Conservation (phyloP, 805 yeast species). For the Candida arabinofermentans region DNA sequence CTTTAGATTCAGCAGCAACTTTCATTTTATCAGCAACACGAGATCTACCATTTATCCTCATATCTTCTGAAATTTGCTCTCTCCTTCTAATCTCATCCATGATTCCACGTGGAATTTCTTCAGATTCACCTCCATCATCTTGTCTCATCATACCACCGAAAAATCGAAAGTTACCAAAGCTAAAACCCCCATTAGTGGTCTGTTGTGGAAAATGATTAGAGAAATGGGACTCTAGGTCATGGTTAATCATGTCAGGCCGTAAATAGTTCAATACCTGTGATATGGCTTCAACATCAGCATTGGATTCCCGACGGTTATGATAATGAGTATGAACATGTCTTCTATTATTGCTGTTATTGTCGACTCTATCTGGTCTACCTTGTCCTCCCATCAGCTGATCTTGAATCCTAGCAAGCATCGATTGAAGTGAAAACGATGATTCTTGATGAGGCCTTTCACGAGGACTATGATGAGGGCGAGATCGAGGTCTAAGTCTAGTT, state of each 20-base stretch:
- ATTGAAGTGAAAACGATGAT: too few relatives aligned
- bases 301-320: too few relatives aligned
- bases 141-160: neutral
- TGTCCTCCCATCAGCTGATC: too few relatives aligned
- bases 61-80: constrained; percentile 28
- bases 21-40: constrained; percentile 20
- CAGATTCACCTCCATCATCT: constrained; percentile 6
- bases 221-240: too few relatives aligned
- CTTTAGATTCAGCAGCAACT: constrained; percentile 10
- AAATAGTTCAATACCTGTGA: neutral
- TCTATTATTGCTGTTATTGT: too few relatives aligned
- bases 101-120: constrained; percentile 24
- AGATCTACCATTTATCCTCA: constrained; percentile 18
- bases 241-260: neutral
- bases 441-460: too few relatives aligned
- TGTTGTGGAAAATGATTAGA: neutral
- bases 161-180: neutral
- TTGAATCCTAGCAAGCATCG: too few relatives aligned
- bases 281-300: neutral
- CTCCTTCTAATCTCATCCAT: constrained; percentile 26
- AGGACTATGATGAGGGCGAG: too few relatives aligned
- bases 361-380: too few relatives aligned
- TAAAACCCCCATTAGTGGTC: neutral
- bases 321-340: too few relatives aligned
- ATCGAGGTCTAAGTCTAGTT: too few relatives aligned